These are phyloP conservation scores for Penicillium sp. DNA, from an alignment of 2,329 filamentous ascomycete genomes.

Conservation along the genomic window DNA sequence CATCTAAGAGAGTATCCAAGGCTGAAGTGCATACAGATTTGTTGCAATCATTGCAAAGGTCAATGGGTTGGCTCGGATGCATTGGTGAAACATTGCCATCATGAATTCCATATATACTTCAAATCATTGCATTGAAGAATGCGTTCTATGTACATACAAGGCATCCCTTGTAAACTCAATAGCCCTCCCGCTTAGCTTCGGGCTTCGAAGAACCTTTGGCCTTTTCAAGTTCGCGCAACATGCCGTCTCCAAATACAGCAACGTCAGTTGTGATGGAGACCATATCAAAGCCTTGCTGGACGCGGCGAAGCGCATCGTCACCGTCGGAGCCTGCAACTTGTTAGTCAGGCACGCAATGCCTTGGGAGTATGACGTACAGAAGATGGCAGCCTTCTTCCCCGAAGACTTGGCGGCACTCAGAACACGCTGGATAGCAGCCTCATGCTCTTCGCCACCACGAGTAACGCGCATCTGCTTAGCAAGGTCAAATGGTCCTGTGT, in stretches of 20 bases:
- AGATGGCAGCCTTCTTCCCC: slow-evolving; percentile 45
- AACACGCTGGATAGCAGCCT: slow-evolving; percentile 41
- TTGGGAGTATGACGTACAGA: slow-evolving; percentile 31
- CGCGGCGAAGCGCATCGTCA: slow-evolving; percentile 34
- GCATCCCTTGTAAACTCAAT: slow-evolving; percentile 2
- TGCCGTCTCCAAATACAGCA: slow-evolving; percentile 33
- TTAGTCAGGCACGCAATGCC: not conserved
- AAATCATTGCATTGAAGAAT: not conserved
- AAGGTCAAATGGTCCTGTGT: slow-evolving; percentile 36
- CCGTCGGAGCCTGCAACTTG: slow-evolving; percentile 33
- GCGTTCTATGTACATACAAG: not conserved
- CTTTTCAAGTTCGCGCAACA: slow-evolving; percentile 34
- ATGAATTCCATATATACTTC: no score
- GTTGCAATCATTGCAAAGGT: no score
- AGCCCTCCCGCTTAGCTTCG: slow-evolving; percentile 14
- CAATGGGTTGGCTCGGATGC: no score
- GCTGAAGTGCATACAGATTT: no score
- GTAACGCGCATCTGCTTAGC: slow-evolving; percentile 41
- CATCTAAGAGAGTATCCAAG: no score
- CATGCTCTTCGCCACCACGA: slow-evolving; percentile 40
- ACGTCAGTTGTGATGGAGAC: slow-evolving; percentile 43
- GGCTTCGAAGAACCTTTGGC: slow-evolving; percentile 28
- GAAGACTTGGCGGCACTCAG: slow-evolving; percentile 35
- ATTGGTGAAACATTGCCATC: no score
- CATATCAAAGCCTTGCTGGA: slow-evolving; percentile 44